Conservation (phyloP, 768 basidiomycete species). For the Lentinula boryana region DNA sequence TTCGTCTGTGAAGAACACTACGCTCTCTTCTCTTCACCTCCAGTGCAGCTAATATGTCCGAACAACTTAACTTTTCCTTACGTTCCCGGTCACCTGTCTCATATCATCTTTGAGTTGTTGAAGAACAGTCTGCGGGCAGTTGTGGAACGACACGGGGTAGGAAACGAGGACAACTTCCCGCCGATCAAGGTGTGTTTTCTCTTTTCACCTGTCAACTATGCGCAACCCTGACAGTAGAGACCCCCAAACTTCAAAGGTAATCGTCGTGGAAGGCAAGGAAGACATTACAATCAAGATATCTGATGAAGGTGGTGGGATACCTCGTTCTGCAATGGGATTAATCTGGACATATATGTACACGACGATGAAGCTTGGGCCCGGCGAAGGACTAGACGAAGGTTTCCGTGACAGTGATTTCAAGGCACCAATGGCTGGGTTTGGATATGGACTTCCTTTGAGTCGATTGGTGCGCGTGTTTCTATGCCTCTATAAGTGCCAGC, state of each 20-base stretch:
- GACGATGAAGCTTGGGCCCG: constrained; percentile 65
- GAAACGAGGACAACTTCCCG: constrained; percentile 68
- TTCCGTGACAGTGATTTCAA: constrained; percentile 88
- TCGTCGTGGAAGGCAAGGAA: constrained; percentile 95
- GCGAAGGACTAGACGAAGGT: constrained; percentile 66
- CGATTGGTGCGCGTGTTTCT: constrained; percentile 58
- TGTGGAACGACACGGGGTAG: constrained; percentile 83
- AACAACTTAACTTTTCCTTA: constrained; percentile 83
- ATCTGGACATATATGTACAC: constrained; percentile 99
- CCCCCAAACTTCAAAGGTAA: constrained; percentile 32
- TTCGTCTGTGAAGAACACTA: constrained; percentile 10
- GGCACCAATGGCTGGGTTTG: constrained; percentile 97
- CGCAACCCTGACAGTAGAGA: neutral
- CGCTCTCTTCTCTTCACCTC: constrained; percentile 92
- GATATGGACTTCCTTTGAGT: constrained; percentile 90
- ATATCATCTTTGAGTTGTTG: constrained; percentile 94
- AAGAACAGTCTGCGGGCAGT: constrained; percentile 98
- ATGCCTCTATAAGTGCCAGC: neutral
- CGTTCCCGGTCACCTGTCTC: constrained; percentile 93
- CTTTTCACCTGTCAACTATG: neutral
- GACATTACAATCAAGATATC: constrained; percentile 99
- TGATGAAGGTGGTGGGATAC: constrained; percentile 95
- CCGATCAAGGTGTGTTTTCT: constrained; percentile 58
- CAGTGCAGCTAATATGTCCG: constrained; percentile 95
- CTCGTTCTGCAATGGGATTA: constrained; percentile 73